These are phyloP conservation scores for Alternaria arbusti DNA, from an alignment of 2,329 filamentous ascomycete genomes.

Conservation along the genomic window DNA sequence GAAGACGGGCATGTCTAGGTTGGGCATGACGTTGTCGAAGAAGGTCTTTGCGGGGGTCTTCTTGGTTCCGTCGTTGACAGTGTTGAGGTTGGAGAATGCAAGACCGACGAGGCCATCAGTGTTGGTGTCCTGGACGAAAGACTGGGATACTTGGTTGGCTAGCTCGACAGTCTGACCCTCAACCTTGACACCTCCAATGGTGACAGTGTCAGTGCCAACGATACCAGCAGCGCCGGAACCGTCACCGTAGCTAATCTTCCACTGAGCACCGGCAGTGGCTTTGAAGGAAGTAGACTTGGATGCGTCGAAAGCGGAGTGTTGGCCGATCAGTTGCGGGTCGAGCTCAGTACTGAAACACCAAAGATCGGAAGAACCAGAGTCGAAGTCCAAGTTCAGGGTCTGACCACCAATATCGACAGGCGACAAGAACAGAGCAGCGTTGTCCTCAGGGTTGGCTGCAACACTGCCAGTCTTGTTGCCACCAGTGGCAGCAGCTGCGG, in stretches of 20 bases:
- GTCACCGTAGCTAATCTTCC: conserved; percentile 73
- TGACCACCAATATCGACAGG: conserved; percentile 74
- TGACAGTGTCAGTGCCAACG: conserved; percentile 72
- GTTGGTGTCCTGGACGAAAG: conserved; percentile 65
- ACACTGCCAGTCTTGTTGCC: conserved; percentile 62
- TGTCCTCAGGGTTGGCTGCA: conserved; percentile 67
- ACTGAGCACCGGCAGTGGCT: conserved; percentile 58
- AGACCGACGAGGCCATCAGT: conserved; percentile 75
- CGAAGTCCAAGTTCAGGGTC: conserved; percentile 72
- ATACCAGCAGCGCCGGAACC: conserved; percentile 66
- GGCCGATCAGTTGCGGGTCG: conserved; percentile 49
- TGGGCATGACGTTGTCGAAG: conserved; percentile 71
- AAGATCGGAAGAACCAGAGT: conserved; percentile 77
- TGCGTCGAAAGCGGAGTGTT: conserved; percentile 64
- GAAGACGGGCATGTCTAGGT: conserved; percentile 70
- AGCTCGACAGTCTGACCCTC: conserved; percentile 70
- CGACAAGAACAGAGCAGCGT: conserved; percentile 73
- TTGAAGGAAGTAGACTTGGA: conserved; percentile 60
- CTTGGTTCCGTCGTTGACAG: conserved; percentile 56
- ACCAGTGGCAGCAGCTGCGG: conserved; percentile 33
- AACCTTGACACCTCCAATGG: conserved; percentile 69
- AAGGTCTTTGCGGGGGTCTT: conserved; percentile 72
- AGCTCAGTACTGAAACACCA: conserved; percentile 75
- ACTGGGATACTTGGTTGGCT: conserved; percentile 63
- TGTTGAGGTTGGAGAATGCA: conserved; percentile 70